These are phyloP conservation scores for Coemansia sp. DNA, from an alignment of 192 early-diverging fungal genomes.

Conservation along the genomic window DNA sequence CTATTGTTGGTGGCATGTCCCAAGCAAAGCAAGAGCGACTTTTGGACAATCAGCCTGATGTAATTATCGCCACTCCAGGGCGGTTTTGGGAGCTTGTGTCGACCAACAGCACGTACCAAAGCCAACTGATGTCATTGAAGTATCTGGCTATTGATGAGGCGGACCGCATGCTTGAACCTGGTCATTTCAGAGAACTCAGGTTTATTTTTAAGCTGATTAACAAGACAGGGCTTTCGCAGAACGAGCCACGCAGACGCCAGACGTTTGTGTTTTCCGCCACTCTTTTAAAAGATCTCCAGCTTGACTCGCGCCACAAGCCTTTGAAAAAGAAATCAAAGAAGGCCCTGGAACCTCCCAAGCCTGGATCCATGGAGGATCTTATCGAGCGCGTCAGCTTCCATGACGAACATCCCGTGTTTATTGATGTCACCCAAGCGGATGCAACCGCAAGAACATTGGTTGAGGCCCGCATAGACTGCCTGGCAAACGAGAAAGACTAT, in stretches of 20 bases:
- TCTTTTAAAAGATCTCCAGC: slow-evolving; percentile 57
- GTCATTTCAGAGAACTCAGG: slow-evolving; percentile 74
- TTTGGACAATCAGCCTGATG: slow-evolving; percentile 64
- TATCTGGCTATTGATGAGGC: slow-evolving; percentile 85
- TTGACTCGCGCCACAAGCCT: slow-evolving; percentile 22
- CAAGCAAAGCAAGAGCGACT: slow-evolving; percentile 85
- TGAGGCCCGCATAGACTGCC: slow-evolving; percentile 87
- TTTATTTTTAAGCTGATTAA: slow-evolving; percentile 60
- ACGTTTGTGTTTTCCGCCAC: slow-evolving; percentile 96
- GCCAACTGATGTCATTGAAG: slow-evolving; percentile 59
- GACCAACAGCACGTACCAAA: slow-evolving; percentile 61
- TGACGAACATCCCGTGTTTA: slow-evolving; percentile 69
- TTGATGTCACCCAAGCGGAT: slow-evolving; percentile 70
- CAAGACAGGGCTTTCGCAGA: slow-evolving; percentile 20
- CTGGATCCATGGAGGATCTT: slow-evolving; percentile 69
- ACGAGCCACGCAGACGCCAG: slow-evolving; percentile 58
- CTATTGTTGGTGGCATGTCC: slow-evolving; percentile 94
- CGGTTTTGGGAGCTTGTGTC: slow-evolving; percentile 68
- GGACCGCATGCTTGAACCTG: slow-evolving; percentile 79
- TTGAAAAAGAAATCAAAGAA: slow-evolving; percentile 30
- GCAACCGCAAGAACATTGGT: slow-evolving; percentile 69
- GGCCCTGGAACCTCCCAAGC: slow-evolving; percentile 21
- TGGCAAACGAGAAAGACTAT: slow-evolving; percentile 78
- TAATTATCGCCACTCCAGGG: slow-evolving; percentile 83
- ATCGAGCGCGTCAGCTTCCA: slow-evolving; percentile 73